Percentiles rank a stretch among this genome's conserved stretches.
phyloP scores from a whole-genome alignment of 2,329 filamentous ascomycete genomes.

The Penicillium capsulatum region DNA sequence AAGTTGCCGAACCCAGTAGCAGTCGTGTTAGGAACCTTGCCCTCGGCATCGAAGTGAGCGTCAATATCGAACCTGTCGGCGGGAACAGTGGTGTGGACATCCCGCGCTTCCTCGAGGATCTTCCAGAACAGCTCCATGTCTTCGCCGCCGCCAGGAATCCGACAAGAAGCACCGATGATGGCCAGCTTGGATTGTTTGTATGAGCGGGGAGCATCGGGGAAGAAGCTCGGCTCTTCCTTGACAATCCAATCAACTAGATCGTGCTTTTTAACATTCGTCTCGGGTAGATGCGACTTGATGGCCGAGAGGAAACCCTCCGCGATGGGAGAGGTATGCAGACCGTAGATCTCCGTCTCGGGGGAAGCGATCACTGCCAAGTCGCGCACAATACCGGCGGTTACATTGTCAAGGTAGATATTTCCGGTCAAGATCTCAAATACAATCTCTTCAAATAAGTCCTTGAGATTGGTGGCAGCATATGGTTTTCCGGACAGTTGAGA shows the following conservation, averaged over 20 bases:
- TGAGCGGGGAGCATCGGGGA: background rate
- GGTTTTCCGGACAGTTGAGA: background rate
- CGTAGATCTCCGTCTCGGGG: background rate
- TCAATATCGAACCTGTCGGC: constrained; percentile 33
- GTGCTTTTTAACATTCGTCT: background rate
- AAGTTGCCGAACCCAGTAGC: constrained; percentile 35
- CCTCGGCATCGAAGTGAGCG: constrained; percentile 33
- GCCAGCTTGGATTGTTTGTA: constrained; percentile 1
- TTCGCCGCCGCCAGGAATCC: constrained; percentile 15
- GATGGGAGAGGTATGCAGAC: background rate
- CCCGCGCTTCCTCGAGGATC: constrained; percentile 30
- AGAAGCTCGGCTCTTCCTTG: constrained; percentile 2
- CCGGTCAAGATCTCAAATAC: constrained; percentile 1
- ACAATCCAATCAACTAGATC: constrained; percentile 1
- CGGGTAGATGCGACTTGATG: background rate
- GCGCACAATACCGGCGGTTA: background rate
- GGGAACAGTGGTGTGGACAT: constrained; percentile 30
- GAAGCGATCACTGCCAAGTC: background rate
- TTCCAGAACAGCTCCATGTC: constrained; percentile 34
- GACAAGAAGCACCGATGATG: constrained; percentile 8
- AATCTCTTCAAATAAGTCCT: background rate
- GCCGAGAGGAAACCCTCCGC: background rate
- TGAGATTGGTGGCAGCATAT: background rate
- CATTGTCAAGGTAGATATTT: background rate
- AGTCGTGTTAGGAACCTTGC: constrained; percentile 32